A percentile compares a stretch with the other conserved stretches of the same genome.
phyloP scores from a whole-genome alignment of 306 rosid species.

The Pyrus bretschneideri region DNA sequence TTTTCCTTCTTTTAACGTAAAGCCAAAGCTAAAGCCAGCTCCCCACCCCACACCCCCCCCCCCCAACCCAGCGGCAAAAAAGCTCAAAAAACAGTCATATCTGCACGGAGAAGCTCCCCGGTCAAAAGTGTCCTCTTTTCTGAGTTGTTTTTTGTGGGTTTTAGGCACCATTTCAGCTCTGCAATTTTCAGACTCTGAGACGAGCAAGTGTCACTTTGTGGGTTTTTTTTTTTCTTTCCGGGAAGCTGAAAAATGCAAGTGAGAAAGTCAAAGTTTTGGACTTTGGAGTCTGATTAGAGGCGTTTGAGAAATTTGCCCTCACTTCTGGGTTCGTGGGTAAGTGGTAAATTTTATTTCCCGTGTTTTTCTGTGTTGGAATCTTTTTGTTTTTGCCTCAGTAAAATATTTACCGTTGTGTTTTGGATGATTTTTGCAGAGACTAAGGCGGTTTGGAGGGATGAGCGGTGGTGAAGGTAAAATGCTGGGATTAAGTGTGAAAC shows the following conservation, averaged over 20 bases:
- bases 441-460: conserved; percentile 22
- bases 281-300: conserved; percentile 29
- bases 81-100: conserved; percentile 24
- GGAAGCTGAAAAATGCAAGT: conserved; percentile 30
- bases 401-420: neutral
- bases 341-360: conserved; percentile 20
- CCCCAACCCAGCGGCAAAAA: conserved; percentile 17
- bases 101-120: conserved; percentile 35
- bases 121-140: conserved; percentile 43
- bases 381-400: conserved; percentile 6
- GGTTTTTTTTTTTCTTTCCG: conserved; percentile 12
- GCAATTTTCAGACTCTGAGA: conserved; percentile 26
- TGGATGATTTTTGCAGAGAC: neutral
- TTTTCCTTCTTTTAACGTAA: conserved; percentile 45
- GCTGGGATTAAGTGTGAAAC: conserved; percentile 46
- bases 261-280: conserved; percentile 25
- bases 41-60: neutral
- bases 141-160: conserved; percentile 29
- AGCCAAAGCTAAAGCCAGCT: conserved; percentile 32
- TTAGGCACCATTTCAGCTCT: conserved; percentile 24
- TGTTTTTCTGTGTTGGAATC: neutral
- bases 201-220: conserved; percentile 38
- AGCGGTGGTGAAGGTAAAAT: conserved; percentile 39
- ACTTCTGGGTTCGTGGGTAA: conserved; percentile 19
- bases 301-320: conserved; percentile 19